Base-by-base conservation (phyloP, 2,329 filamentous ascomycete species). In the Beauveria asiatica region DNA sequence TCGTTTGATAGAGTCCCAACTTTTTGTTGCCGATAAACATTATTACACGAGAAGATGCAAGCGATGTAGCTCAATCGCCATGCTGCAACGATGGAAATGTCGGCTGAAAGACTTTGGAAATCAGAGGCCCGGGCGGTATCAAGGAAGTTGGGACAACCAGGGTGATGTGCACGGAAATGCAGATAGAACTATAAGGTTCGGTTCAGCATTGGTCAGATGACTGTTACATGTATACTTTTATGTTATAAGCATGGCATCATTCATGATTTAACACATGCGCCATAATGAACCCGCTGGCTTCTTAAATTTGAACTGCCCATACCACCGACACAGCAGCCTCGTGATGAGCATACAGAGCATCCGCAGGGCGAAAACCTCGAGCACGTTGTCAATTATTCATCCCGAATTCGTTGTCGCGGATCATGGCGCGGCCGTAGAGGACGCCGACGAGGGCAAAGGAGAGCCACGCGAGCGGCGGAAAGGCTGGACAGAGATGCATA, bases 391-490 rank as follows among this genome's bases (percentile, higher is more conserved):
- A n/a, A n/a, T n/a, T n/a, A n/a, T n/a, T n/a, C n/a, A n/a, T n/a
- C n/a, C n/a, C n/a, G n/a, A n/a, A n/a, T n/a, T 30, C 9, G 8
- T 3, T 37, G 4, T 37, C 33, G 33, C 11, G 33, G 33, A 37
- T 64, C 8, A 59, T 39, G 8, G 41, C 37, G 59, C 77, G 74
- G 0, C 71, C 77, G 62, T 78, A 78, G 9, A 79, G 64, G 0
- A 79, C 65, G 4, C 77, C 77, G 17, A 78, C 62, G 9, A 78
- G 68, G 53, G 75, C 75, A 57, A 78, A 78, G 0, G 77, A 78
- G 4, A 79, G 63, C 77, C 77, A 79, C 0, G 75, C 76, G 64
- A 79, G 64, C 0, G 77, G 77, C 0, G 77, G 76, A 58, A 78
- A 78, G 13, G 62, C 68, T 0, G 76, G 76, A 78, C 5, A 74